Conservation (phyloP, 23 red algal species). For the Gracilaria gracilis region DNA sequence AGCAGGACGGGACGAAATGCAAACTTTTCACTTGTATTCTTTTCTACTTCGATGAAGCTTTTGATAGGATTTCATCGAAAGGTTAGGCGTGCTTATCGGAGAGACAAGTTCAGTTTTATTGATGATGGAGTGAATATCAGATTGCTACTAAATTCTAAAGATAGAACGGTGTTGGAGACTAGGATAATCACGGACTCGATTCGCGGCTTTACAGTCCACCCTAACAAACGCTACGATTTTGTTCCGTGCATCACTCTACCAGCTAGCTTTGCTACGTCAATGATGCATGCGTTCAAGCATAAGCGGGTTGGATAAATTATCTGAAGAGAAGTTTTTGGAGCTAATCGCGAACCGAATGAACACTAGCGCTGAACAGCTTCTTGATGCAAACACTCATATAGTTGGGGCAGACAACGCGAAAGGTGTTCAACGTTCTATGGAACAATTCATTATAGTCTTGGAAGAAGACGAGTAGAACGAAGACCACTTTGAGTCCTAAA, state of each 20-base stretch:
- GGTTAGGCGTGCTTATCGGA: neutral
- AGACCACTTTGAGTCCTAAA: too few species aligned
- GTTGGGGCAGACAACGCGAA: neutral
- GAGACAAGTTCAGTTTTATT: neutral
- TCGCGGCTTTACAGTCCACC: neutral
- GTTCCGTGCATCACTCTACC: conserved; percentile 1
- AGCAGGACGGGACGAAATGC: neutral
- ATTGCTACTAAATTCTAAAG: neutral
- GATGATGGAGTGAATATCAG: neutral
- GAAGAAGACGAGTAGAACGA: neutral
- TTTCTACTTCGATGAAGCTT: neutral
- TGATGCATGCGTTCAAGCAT: neutral
- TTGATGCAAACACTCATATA: neutral
- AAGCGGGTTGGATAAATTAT: neutral
- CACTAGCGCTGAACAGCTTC: neutral
- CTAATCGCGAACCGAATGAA: conserved; percentile 28
- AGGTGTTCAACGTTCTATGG: neutral
- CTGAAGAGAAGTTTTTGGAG: conserved; percentile 28
- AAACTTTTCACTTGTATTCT: neutral
- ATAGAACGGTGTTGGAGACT: neutral
- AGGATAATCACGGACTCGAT: neutral
- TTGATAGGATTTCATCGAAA: neutral
- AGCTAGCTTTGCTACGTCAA: conserved; percentile 30
- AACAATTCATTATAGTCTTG: neutral
- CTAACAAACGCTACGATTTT: neutral